A percentile compares a stretch with the other conserved stretches of the same genome.
Evolutionary conservation across 192 early-diverging fungal species (phyloP).

Genomic region (Coemansia sp.): DNA sequence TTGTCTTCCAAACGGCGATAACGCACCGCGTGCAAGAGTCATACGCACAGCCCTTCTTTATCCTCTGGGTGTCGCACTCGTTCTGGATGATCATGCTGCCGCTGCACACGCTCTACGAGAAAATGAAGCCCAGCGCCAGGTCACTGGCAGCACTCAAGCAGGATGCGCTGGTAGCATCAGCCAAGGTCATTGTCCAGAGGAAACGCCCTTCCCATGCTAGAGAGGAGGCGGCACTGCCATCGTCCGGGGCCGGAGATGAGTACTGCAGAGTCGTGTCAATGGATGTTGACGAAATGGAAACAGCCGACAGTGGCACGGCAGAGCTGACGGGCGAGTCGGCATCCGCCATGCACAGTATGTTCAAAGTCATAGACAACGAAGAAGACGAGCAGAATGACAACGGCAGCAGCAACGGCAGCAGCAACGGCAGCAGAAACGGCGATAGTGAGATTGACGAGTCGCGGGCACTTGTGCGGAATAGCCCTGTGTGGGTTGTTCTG

Average conservation of each 20-base stretch:
- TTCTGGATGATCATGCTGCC: slow-evolving; percentile 49
- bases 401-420: slow-evolving; percentile 8
- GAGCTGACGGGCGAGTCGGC: neutral
- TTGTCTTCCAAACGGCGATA: slow-evolving; percentile 41
- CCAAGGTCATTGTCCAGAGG: slow-evolving; percentile 46
- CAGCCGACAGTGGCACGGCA: neutral
- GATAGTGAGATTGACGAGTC: slow-evolving; percentile 14
- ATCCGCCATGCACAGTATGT: neutral
- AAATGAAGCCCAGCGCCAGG: slow-evolving; percentile 37
- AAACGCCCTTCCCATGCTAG: neutral
- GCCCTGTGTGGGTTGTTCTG: slow-evolving; percentile 29
- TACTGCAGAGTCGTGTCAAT: slow-evolving; percentile 29
- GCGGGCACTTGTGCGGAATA: slow-evolving; percentile 19
- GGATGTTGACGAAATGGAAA: slow-evolving; percentile 5
- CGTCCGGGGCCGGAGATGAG: slow-evolving; percentile 2
- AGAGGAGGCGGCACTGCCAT: neutral
- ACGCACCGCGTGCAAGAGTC: slow-evolving; percentile 54
- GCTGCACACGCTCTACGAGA: slow-evolving; percentile 40
- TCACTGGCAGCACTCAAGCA: slow-evolving; percentile 31
- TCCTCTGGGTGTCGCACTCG: slow-evolving; percentile 59
- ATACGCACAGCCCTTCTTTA: slow-evolving; percentile 57
- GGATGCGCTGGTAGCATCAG: slow-evolving; percentile 46
- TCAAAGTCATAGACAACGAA: slow-evolving; percentile 8
- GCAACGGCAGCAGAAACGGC: neutral
- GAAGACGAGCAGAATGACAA: neutral